Evolutionary conservation across 2,329 filamentous ascomycete species (phyloP).

Genomic region (Stemphylium lycopersici): DNA sequence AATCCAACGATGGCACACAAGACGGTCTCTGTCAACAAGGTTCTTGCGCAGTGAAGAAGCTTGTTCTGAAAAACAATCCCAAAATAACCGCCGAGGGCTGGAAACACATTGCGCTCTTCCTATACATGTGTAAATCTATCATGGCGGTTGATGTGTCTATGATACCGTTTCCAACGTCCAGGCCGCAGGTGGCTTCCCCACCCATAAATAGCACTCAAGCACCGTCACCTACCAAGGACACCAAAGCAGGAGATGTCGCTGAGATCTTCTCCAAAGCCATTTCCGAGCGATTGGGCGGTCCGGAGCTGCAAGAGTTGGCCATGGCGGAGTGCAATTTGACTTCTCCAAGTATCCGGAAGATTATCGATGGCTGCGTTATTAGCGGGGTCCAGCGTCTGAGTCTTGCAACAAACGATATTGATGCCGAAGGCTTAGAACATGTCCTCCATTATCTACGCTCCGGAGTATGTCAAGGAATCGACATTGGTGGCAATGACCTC

Average conservation of each 20-base stretch:
- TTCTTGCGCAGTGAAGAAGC: conserved; percentile 80
- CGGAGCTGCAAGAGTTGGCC: conserved; percentile 80
- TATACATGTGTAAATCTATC: conserved; percentile 86
- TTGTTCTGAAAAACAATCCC: conserved; percentile 86
- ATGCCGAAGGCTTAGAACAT: conserved; percentile 74
- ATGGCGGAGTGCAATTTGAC: conserved; percentile 79
- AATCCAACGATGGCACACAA: conserved; percentile 20
- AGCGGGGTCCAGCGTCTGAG: conserved; percentile 80
- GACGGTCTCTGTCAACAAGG: conserved; percentile 26
- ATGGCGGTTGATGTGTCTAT: conserved; percentile 87
- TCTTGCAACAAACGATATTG: conserved; percentile 80
- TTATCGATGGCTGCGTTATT: conserved; percentile 82
- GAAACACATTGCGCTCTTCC: conserved; percentile 87
- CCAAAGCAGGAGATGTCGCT: conserved; percentile 59
- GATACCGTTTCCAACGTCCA: conserved; percentile 66
- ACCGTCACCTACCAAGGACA: conserved; percentile 13
- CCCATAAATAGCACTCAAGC: conserved; percentile 17
- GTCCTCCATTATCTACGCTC: conserved; percentile 77
- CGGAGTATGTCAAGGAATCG: conserved; percentile 83
- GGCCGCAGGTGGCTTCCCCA: conserved; percentile 21
- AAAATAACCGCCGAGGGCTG: conserved; percentile 87
- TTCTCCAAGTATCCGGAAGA: conserved; percentile 71
- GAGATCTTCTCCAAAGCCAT: conserved; percentile 76
- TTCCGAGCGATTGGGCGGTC: conserved; percentile 75
- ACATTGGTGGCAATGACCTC: conserved; percentile 84